Evolutionary conservation across 441 rosid genomes (phyloP), one percentile per base, ranked within the genome.

Genomic region (Euphorbia schlechtendalii): DNA sequence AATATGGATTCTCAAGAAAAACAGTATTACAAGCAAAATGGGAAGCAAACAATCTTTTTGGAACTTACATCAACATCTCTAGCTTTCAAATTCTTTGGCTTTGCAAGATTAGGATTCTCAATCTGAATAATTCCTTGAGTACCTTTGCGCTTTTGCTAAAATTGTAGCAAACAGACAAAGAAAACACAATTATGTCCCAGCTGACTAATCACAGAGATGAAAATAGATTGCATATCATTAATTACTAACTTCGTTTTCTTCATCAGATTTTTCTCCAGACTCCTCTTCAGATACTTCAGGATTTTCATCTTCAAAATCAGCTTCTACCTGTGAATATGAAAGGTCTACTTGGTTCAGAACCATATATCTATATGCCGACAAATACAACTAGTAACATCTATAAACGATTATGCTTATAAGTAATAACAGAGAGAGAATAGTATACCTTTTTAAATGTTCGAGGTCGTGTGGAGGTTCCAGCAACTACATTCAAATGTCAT

Each of bases 391-490:
- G n/a, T n/a, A n/a, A 34, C 36, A 24, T 12, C 32, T 22, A 54
- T 11, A 25, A 45, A 46, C 10, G 20, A 27, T 53, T 41, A 1
- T n/a, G 12, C 25, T 48, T 25, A 13, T 5, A 36, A 59, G 22
- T 30, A 43, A 61, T 13, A 21, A n/a, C 13, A 38, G 43, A 56
- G 63, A 59, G 56, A 74, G 64, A 74, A 34, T 73, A 38, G 56
- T 1, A 38, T 46, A 90, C 97, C 87, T 73, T 77, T 73, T 77
- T 90, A 76, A 94, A 94, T 21, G 92, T 79, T 12, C 89, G 86
- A 71, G 97, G 96, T 25, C 97, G 96, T 4, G 86, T 55, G 36
- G 99, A 89, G 58, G 92, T 87, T 43, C 99, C 99, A 36, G 99
- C 90, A 82, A 80, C 99, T 90, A 82, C 79, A 84, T 58, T 58